phyloP scores from a whole-genome alignment of 129 eudicot genomes.

The Centrapalus pauciflorus region DNA sequence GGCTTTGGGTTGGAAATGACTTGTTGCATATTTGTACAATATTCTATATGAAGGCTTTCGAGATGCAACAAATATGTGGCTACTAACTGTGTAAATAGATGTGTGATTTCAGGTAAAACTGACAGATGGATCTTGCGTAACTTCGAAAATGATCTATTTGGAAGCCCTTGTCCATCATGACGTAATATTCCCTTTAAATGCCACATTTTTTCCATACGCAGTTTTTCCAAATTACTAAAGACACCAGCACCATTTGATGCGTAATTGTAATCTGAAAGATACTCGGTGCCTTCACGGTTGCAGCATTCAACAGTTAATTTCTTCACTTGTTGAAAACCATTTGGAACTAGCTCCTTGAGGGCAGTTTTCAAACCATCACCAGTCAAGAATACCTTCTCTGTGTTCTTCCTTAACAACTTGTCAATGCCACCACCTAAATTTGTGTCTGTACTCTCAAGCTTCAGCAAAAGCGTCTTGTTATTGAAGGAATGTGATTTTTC shows the following conservation, averaged over 20 bases:
- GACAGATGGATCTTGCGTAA: conserved; percentile 31
- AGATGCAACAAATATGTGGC: conserved; percentile 28
- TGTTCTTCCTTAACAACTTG: conserved; percentile 20
- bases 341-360: conserved; percentile 28
- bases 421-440: conserved; percentile 28
- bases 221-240: conserved; percentile 27
- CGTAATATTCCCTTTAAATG: conserved; percentile 29
- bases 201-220: conserved; percentile 24
- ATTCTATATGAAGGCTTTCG: conserved; percentile 30
- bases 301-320: conserved; percentile 27
- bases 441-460: conserved; percentile 14
- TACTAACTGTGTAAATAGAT: conserved; percentile 24
- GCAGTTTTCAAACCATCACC: conserved; percentile 33
- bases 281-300: conserved; percentile 18
- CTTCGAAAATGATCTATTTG: conserved; percentile 23
- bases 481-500: conserved; percentile 25
- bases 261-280: conserved; percentile 21
- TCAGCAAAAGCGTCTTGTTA: conserved; percentile 25
- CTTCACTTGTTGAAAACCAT: conserved; percentile 28
- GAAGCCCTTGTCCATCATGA: conserved; percentile 21
- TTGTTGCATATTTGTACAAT: conserved; percentile 25
- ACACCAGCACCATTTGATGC: conserved; percentile 8
- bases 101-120: conserved; percentile 26
- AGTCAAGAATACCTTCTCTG: conserved; percentile 26
- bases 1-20: conserved; percentile 20